Conservation (phyloP, 495 filamentous ascomycete genomes). For the Neurospora hispaniola region DNA sequence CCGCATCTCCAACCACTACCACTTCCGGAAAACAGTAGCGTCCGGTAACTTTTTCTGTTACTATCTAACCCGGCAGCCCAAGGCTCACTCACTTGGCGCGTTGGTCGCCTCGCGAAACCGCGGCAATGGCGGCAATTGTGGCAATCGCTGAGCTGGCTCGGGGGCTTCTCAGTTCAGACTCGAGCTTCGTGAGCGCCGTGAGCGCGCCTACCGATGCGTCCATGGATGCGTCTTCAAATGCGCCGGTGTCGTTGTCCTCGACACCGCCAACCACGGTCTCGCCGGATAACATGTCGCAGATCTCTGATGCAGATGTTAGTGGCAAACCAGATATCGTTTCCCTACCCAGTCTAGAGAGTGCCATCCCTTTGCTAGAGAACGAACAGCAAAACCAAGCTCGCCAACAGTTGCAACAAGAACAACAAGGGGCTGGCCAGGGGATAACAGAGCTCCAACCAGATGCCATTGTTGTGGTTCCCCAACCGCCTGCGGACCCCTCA, state of each 20-base stretch:
- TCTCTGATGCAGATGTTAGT: conserved; percentile 24
- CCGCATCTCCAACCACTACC: not conserved
- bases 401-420: conserved; percentile 11
- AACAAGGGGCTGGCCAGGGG: conserved; percentile 9
- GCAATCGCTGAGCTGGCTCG: conserved; percentile 12
- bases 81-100: not conserved
- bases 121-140: conserved; percentile 10
- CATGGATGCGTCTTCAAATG: conserved; percentile 29
- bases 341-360: conserved; percentile 12
- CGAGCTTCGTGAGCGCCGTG: conserved; percentile 24
- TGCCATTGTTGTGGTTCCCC: conserved; percentile 28
- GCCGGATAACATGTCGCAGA: conserved; percentile 34
- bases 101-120: not conserved
- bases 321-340: conserved; percentile 12
- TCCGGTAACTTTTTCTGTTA: not conserved
- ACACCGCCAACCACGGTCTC: conserved; percentile 37
- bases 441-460: conserved; percentile 17
- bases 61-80: not conserved
- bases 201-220: not conserved
- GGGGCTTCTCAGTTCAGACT: conserved; percentile 12
- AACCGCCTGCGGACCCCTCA: not conserved
- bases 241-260: conserved; percentile 32
- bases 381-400: conserved; percentile 10
- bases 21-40: not conserved
- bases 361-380: conserved; percentile 8